Evolutionary conservation across 2,329 filamentous ascomycete genomes (phyloP).

Genomic region (Fusarium sp.): DNA sequence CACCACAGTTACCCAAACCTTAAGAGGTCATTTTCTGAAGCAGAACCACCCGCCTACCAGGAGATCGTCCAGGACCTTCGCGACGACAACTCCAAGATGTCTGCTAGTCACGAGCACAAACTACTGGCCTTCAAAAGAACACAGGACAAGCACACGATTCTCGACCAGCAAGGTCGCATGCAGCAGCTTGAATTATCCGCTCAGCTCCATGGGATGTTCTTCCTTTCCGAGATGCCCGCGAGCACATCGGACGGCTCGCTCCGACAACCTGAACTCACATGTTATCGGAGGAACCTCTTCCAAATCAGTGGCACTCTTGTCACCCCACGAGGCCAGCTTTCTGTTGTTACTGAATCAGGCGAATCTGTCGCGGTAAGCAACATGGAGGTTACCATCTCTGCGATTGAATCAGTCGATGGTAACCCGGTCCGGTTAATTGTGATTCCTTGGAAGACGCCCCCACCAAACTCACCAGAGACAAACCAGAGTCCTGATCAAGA

Average conservation of each 20-base stretch:
- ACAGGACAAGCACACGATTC: slow-evolving; percentile 67
- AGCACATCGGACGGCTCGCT: slow-evolving; percentile 65
- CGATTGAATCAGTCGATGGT: slow-evolving; percentile 93
- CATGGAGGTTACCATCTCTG: slow-evolving; percentile 88
- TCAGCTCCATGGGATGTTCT: slow-evolving; percentile 89
- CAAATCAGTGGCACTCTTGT: slow-evolving; percentile 93
- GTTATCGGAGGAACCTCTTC: slow-evolving; percentile 94
- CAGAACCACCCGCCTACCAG: slow-evolving; percentile 64
- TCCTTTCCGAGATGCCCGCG: slow-evolving; percentile 80
- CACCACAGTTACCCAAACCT: slow-evolving; percentile 64
- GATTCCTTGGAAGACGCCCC: slow-evolving; percentile 97
- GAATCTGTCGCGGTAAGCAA: slow-evolving; percentile 83
- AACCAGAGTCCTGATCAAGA: slow-evolving; percentile 79
- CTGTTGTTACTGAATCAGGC: slow-evolving; percentile 82
- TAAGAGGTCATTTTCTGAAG: slow-evolving; percentile 66
- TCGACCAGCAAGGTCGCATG: slow-evolving; percentile 67
- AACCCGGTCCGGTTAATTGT: slow-evolving; percentile 93
- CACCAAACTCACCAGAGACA: slow-evolving; percentile 76
- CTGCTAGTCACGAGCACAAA: slow-evolving; percentile 69
- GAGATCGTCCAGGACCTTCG: slow-evolving; percentile 69
- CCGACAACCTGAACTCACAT: slow-evolving; percentile 85
- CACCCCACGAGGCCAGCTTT: slow-evolving; percentile 78
- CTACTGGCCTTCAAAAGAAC: slow-evolving; percentile 65
- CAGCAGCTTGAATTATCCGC: slow-evolving; percentile 71
- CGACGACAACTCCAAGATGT: slow-evolving; percentile 65